Percentiles rank a stretch among this genome's conserved stretches.
phyloP scores from a whole-genome alignment of 768 basidiomycete species.

The Tulasnella sp. region DNA sequence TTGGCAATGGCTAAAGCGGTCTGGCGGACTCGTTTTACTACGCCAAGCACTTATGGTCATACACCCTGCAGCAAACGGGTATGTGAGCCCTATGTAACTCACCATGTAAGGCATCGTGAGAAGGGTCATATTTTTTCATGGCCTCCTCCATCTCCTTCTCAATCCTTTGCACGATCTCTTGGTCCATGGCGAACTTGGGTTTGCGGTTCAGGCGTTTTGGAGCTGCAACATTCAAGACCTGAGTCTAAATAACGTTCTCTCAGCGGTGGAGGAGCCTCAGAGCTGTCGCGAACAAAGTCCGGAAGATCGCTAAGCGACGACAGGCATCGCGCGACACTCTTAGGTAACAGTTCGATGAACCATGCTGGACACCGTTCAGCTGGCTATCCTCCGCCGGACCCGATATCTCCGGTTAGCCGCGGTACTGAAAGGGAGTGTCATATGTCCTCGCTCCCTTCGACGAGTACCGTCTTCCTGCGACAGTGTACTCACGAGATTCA shows the following conservation, averaged over 20 bases:
- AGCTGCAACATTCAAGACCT: too few relatives aligned
- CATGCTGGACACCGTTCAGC: neutral
- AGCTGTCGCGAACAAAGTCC: neutral
- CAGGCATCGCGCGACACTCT: neutral
- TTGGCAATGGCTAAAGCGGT: slow-evolving; percentile 61
- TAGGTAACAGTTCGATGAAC: neutral
- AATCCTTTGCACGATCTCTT: slow-evolving; percentile 26
- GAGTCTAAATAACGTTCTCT: neutral
- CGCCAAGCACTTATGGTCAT: neutral
- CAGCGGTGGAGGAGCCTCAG: neutral
- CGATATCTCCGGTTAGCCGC: neutral
- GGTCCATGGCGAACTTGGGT: slow-evolving; percentile 27
- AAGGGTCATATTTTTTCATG: slow-evolving; percentile 70
- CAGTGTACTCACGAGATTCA: too few relatives aligned
- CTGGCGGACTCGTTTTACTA: slow-evolving; percentile 73
- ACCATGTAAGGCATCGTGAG: slow-evolving; percentile 75
- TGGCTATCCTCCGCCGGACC: neutral
- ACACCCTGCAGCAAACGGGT: neutral
- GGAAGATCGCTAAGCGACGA: neutral
- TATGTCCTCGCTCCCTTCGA: neutral
- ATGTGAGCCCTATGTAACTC: slow-evolving; percentile 18
- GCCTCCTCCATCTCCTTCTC: slow-evolving; percentile 59
- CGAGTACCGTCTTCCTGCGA: neutral
- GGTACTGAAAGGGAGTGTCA: neutral
- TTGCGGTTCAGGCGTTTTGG: neutral